Conservation (phyloP, 208 protist species). For the Leishmania amazonensis region DNA sequence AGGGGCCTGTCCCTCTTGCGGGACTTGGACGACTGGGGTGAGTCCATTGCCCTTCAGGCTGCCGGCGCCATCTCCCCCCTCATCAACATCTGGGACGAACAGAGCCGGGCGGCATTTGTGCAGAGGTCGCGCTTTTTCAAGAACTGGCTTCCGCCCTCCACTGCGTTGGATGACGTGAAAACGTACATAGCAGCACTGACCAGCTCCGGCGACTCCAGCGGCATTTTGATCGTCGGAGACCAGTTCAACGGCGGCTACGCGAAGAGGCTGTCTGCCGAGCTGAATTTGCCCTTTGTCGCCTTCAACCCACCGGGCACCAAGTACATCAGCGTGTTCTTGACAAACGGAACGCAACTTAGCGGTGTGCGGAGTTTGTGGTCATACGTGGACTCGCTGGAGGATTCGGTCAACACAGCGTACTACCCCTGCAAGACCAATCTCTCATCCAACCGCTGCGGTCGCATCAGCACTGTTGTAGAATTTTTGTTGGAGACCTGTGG, state of each 20-base stretch:
- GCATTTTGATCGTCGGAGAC: slow-evolving; percentile 81
- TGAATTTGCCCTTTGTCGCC: slow-evolving; percentile 63
- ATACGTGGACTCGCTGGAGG: slow-evolving; percentile 82
- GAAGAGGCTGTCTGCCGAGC: slow-evolving; percentile 61
- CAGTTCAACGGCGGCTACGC: slow-evolving; percentile 91
- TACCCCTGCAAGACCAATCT: slow-evolving; percentile 52
- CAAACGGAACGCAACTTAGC: slow-evolving; percentile 60
- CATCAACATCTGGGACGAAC: slow-evolving; percentile 74
- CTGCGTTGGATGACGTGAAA: slow-evolving; percentile 53
- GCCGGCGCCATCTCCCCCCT: slow-evolving; percentile 70
- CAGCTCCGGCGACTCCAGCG: slow-evolving; percentile 10
- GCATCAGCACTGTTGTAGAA: slow-evolving; percentile 68
- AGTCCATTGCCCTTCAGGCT: slow-evolving; percentile 70
- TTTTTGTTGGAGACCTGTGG: slow-evolving; percentile 61
- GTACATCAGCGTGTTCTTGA: slow-evolving; percentile 37
- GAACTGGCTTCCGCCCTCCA: slow-evolving; percentile 62
- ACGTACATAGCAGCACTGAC: slow-evolving; percentile 52
- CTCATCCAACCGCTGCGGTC: slow-evolving; percentile 60
- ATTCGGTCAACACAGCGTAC: slow-evolving; percentile 56
- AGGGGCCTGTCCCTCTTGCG: slow-evolving; percentile 77
- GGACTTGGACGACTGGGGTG: slow-evolving; percentile 81
- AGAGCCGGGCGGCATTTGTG: slow-evolving; percentile 58
- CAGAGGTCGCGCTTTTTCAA: slow-evolving; percentile 61
- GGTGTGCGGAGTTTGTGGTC: slow-evolving; percentile 66
- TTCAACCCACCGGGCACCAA: slow-evolving; percentile 84